These are phyloP conservation scores for Gymnopilus junonius DNA, from an alignment of 768 basidiomycete genomes.

Conservation along the genomic window DNA sequence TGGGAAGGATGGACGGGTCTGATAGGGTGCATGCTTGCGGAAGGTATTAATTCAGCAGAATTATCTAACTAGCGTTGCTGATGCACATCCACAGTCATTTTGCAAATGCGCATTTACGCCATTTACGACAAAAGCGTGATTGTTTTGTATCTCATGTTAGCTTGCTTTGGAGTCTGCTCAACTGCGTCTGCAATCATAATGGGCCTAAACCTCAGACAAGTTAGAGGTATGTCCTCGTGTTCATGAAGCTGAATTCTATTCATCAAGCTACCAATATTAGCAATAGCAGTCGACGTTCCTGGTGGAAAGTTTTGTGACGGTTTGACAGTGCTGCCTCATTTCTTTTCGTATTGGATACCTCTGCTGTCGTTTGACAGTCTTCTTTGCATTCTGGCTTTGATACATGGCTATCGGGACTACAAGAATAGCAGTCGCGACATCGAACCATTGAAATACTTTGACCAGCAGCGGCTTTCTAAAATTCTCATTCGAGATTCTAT, in stretches of 20 bases:
- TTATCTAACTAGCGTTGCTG: background rate
- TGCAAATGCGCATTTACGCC: background rate
- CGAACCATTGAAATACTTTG: background rate
- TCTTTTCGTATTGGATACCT: background rate
- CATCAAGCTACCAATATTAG: background rate
- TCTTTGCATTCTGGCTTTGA: background rate
- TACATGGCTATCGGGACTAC: background rate
- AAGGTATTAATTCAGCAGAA: background rate
- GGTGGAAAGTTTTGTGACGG: background rate
- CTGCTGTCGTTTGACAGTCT: background rate
- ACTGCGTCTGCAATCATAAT: background rate
- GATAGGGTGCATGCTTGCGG: background rate
- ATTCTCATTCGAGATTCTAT: background rate
- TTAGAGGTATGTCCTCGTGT: background rate
- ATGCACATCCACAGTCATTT: background rate
- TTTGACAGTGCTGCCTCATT: background rate
- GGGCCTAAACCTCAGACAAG: background rate
- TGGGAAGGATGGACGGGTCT: conserved; percentile 4
- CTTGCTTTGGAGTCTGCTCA: background rate
- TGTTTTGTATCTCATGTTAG: background rate
- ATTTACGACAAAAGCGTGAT: background rate
- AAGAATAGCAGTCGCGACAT: no score
- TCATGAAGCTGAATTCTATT: background rate
- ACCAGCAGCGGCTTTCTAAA: background rate
- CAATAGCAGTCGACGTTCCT: background rate